Conservation (phyloP, 2,329 filamentous ascomycete genomes). For the Diaporthe nobilis region DNA sequence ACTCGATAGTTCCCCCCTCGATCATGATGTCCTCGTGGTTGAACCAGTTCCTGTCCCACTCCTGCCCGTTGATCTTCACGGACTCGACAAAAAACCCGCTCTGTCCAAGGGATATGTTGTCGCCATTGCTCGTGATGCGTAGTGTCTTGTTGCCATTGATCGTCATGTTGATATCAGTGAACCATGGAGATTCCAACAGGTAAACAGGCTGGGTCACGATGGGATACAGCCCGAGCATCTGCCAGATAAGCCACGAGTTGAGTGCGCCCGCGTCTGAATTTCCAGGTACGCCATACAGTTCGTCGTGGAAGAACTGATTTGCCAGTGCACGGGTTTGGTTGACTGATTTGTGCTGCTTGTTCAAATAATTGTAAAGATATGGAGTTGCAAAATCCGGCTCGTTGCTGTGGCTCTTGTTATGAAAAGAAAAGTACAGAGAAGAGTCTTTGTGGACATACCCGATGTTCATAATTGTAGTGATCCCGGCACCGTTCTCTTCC, state of each 20-base stretch:
- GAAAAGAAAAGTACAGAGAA: conserved; percentile 64
- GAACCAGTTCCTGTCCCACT: conserved; percentile 69
- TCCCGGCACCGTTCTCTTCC: conserved; percentile 43
- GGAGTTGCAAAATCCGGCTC: conserved; percentile 72
- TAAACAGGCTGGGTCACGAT: conserved; percentile 79
- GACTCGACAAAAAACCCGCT: conserved; percentile 66
- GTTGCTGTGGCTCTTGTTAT: conserved; percentile 67
- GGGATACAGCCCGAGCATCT: conserved; percentile 80
- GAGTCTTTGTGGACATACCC: conserved; percentile 37
- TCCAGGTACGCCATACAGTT: conserved; percentile 73
- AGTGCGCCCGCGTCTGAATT: conserved; percentile 81
- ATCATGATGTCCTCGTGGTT: conserved; percentile 63
- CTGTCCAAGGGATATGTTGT: conserved; percentile 48
- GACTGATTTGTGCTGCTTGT: conserved; percentile 70
- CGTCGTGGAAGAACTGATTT: conserved; percentile 73
- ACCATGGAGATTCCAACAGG: conserved; percentile 78
- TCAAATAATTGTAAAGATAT: conserved; percentile 79
- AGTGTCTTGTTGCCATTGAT: conserved; percentile 62
- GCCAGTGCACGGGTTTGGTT: conserved; percentile 74
- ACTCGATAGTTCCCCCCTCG: conserved; percentile 62
- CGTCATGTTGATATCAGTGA: conserved; percentile 70
- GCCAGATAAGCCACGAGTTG: conserved; percentile 75
- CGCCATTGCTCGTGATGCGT: conserved; percentile 60
- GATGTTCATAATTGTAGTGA: conserved; percentile 46
- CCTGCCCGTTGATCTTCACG: conserved; percentile 65